These are phyloP conservation scores for Diddensiella caesifluorescens DNA, from an alignment of 805 yeast species.

Conservation along the genomic window DNA sequence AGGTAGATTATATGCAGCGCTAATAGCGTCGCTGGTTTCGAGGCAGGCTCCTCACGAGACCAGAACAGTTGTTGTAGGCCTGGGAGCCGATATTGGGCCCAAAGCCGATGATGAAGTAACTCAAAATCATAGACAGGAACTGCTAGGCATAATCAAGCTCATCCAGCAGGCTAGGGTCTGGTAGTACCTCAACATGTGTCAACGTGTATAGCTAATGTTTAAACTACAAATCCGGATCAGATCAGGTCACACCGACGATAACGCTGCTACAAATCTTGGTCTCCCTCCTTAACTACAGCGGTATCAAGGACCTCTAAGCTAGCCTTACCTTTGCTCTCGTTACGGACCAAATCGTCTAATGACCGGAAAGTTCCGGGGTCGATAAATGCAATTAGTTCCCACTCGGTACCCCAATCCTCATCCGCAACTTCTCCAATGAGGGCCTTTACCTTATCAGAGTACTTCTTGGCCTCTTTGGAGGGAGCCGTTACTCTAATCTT, in stretches of 20 bases:
- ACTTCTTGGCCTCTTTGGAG: constrained; percentile 47
- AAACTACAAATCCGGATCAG: no score
- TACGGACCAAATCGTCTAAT: constrained; percentile 55
- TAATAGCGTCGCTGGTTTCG: constrained; percentile 29
- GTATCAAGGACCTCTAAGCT: constrained; percentile 78
- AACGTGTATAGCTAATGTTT: no score
- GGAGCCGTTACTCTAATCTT: constrained; percentile 59
- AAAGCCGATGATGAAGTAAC: constrained; percentile 24
- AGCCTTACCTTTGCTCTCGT: constrained; percentile 53
- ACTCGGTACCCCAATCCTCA: constrained; percentile 39
- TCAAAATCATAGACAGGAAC: constrained; percentile 26
- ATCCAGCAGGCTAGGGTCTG: constrained; percentile 30
- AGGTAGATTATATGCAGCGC: constrained; percentile 29
- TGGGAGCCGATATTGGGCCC: constrained; percentile 27
- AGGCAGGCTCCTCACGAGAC: constrained; percentile 30
- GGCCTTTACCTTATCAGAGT: constrained; percentile 39
- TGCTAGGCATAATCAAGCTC: constrained; percentile 26
- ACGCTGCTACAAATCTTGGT: constrained; percentile 20
- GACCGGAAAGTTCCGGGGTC: constrained; percentile 82
- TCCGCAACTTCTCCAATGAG: constrained; percentile 41
- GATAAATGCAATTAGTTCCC: constrained; percentile 62
- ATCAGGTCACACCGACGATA: no score
- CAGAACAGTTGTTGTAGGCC: constrained; percentile 30
- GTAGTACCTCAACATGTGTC: constrained; percentile 21
- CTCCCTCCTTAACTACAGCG: constrained; percentile 74